Base-by-base conservation (phyloP, 1,139 yeast genomes). In the Hemisphaericaspora xylofermentans region DNA sequence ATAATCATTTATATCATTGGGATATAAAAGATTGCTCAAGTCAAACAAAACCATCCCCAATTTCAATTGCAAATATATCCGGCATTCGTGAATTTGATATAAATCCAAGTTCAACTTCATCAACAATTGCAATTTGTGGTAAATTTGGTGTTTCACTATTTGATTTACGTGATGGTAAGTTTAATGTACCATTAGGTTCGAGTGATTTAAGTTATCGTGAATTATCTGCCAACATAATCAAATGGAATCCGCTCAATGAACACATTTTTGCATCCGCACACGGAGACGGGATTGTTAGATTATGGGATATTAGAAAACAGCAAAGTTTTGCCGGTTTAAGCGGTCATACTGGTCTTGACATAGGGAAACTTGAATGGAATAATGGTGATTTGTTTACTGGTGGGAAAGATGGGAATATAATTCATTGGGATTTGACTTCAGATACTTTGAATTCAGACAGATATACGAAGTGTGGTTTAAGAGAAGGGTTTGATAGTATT, bases 281-380 rank as follows among this genome's bases (percentile, higher is more conserved):
- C 51, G 68, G 71, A 36, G 82, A 80, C 50, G 78, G 79, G 3
- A 63, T 76, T 1, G 74, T 84, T 35, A 68, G 83, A 50, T 65
- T 87, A 34, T 87, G 95, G 94, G 95, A 87, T 62, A 76, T 85
- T 35, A 71, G 95, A 46, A 76, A 72, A 52, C 70, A 78, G 38
- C 76, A 71, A 14, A 80, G 82, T 7, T 66, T 79, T 43, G 76
- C 80, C 7, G 64, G 67, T 28, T 64, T 85, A 30, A 58, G 64
- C 6, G 88, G 88, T 1, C 89, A 84, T 54, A 60, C 67, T 7
- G 82, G 78, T 45, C 53, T 49, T 36, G 32, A 13, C 13, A 22
- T 40, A 30, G 27, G 17, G 8, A 65, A 80, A 18, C 57, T 86
- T 25, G 80, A 80, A 49, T 87, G 95, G 95, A 64, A 72, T 42